A percentile compares a stretch with the other conserved stretches of the same genome.
Evolutionary conservation across 2,329 filamentous ascomycete genomes (phyloP).

Genomic region (Pseudocercospora vitis): DNA sequence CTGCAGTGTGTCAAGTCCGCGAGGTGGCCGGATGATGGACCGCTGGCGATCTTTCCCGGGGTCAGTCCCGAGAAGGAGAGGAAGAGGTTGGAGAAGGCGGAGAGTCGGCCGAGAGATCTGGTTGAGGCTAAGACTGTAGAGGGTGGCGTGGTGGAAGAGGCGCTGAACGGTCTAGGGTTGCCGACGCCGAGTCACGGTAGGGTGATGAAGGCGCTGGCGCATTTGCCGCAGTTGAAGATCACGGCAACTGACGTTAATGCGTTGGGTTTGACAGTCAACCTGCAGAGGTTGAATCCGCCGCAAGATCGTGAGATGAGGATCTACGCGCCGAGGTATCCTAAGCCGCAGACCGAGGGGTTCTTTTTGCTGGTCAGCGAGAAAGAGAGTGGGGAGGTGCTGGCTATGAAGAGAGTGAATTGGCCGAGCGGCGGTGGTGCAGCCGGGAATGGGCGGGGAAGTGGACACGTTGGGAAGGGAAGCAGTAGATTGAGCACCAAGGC

Average conservation of each 20-base stretch:
- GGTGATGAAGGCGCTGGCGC: slow-evolving; percentile 61
- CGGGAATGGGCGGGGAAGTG: too few relatives aligned
- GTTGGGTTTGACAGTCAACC: slow-evolving; percentile 60
- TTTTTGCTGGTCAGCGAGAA: slow-evolving; percentile 76
- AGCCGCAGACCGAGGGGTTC: slow-evolving; percentile 91
- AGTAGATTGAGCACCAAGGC: slow-evolving; percentile 55
- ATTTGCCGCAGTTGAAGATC: slow-evolving; percentile 69
- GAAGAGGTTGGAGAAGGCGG: slow-evolving; percentile 42
- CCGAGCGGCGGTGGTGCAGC: slow-evolving; percentile 38
- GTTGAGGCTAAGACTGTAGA: slow-evolving; percentile 43
- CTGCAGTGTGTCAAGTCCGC: slow-evolving; percentile 92
- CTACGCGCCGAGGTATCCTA: slow-evolving; percentile 86
- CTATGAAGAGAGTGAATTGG: slow-evolving; percentile 85
- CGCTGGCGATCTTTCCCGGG: slow-evolving; percentile 76
- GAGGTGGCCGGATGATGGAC: slow-evolving; percentile 81
- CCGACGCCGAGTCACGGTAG: slow-evolving; percentile 46
- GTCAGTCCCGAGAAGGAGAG: slow-evolving; percentile 53
- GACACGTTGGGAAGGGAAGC: too few relatives aligned
- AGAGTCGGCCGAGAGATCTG: slow-evolving; percentile 38
- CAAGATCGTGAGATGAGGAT: slow-evolving; percentile 69
- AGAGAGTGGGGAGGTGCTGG: slow-evolving; percentile 72
- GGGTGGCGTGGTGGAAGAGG: slow-evolving; percentile 33
- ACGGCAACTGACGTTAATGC: slow-evolving; percentile 62
- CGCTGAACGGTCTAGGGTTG: slow-evolving; percentile 55
- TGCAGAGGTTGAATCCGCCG: slow-evolving; percentile 68